Conservation (phyloP, 176 grass and related monocot genomes). For the barley (Hordeum vulgare) region DNA sequence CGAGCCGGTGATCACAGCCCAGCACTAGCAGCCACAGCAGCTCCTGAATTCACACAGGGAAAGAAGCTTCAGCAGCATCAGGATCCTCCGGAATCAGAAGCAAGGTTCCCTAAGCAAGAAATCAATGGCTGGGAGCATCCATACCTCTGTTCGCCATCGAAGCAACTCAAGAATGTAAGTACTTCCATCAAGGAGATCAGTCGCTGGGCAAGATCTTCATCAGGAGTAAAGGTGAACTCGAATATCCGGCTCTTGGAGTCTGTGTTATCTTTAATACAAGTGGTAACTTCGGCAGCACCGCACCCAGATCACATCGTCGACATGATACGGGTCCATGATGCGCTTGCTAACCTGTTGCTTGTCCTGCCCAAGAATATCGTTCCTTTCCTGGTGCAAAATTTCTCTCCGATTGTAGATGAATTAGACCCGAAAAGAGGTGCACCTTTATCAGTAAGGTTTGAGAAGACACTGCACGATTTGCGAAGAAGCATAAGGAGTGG, state of each 20-base stretch:
- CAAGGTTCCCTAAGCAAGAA: slow-evolving; percentile 9
- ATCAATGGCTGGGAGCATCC: slow-evolving; percentile 5
- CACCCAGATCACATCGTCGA: neutral
- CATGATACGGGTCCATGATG: neutral
- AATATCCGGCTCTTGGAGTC: neutral
- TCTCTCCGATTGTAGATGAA: neutral
- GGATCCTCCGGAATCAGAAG: neutral
- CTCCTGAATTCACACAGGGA: too few species aligned
- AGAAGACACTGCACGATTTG: neutral
- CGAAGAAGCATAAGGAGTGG: neutral
- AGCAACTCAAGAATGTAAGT: neutral
- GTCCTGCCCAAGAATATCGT: neutral
- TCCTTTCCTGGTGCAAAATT: neutral
- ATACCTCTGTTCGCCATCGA: neutral
- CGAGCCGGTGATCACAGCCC: too few species aligned
- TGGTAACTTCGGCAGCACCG: neutral
- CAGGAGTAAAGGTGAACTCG: neutral
- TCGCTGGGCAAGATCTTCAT: neutral
- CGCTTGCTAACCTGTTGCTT: neutral
- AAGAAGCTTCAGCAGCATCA: neutral
- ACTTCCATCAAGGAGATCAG: neutral
- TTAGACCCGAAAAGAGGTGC: neutral
- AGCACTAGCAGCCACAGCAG: too few species aligned
- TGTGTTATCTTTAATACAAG: neutral
- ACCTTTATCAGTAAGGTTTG: neutral